phyloP scores from a whole-genome alignment of 2,329 filamentous ascomycete species.

The Ilyonectria mors-panacis region DNA sequence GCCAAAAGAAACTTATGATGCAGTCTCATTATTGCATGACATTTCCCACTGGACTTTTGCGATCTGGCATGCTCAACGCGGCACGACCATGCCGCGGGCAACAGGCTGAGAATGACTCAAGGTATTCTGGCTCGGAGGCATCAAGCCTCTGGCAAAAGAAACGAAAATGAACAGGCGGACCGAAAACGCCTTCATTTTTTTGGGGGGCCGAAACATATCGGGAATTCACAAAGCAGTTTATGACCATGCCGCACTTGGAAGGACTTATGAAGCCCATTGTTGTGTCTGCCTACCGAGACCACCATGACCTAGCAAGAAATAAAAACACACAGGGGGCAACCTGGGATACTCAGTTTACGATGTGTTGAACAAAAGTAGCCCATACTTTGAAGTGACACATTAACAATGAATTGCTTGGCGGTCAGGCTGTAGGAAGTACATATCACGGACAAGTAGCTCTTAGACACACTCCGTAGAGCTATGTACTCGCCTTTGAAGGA shows the following conservation, averaged over 20 bases:
- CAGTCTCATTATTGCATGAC: slow-evolving; percentile 8
- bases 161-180: background rate
- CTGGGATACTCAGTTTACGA: no score
- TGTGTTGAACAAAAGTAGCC: no score
- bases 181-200: background rate
- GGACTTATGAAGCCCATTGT: background rate
- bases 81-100: background rate
- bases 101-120: slow-evolving; percentile 2
- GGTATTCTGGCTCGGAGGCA: background rate
- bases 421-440: no score
- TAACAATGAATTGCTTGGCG: no score
- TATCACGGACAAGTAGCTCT: no score
- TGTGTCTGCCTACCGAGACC: background rate
- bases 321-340: no score
- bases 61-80: background rate
- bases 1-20: slow-evolving; percentile 14
- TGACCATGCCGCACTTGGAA: background rate
- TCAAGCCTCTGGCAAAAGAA: slow-evolving; percentile 12
- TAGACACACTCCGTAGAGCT: no score
- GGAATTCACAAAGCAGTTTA: background rate
- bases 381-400: no score
- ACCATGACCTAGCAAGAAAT: background rate
- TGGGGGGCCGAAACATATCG: background rate
- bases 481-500: no score
- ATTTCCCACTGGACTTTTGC: background rate